Evolutionary conservation across 768 basidiomycete species (phyloP), one percentile per base, ranked within the genome.

Genomic region (Agrocybe chaxingu): DNA sequence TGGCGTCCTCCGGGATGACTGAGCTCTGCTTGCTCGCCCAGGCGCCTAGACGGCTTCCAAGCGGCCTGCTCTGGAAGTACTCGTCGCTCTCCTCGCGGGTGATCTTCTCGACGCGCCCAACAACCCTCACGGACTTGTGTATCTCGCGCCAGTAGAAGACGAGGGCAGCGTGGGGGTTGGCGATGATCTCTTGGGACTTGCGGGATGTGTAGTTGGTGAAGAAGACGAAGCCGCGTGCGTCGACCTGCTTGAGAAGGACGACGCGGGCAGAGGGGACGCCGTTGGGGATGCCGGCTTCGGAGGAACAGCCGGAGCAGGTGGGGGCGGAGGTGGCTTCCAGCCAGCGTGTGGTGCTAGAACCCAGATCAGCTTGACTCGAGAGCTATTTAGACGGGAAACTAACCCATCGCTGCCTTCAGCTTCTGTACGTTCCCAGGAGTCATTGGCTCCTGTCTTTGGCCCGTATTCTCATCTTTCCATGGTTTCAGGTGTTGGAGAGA

Each of bases 171-270:
- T 85, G 73, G 0, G 91, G 90, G 62, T 94, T 94, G 35, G 71
- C 77, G 5, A 68, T 50, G 29, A 98, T 77, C 66, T 98, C 97
- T 37, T 70, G 63, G 3, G 92, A 93, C 71, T 98, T 99, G 57
- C 95, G 82, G 8, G 93, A 96, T 36, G 84, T 80, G 72, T 98
- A 98, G 70, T 99, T 99, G 31, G 96, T 98, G 78, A 81, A 99
- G 73, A 98, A 97, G 50, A 96, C 81, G 72, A 98, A 98, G 45
- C 97, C 97, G 48, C 75, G 82, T 30, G 76, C 62, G 73, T 98
- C 97, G 60, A 92, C 82, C 63, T 92, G 81, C 69, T 95, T 97
- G 62, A 98, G 82, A 52, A 98, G 84, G 48, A 98, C 94, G 68
- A 91, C 80, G 57, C 96, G 84, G 8, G 87, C 82, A 34, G 91